phyloP scores from a whole-genome alignment of 345 rosid species.

The Heritiera fomes region DNA sequence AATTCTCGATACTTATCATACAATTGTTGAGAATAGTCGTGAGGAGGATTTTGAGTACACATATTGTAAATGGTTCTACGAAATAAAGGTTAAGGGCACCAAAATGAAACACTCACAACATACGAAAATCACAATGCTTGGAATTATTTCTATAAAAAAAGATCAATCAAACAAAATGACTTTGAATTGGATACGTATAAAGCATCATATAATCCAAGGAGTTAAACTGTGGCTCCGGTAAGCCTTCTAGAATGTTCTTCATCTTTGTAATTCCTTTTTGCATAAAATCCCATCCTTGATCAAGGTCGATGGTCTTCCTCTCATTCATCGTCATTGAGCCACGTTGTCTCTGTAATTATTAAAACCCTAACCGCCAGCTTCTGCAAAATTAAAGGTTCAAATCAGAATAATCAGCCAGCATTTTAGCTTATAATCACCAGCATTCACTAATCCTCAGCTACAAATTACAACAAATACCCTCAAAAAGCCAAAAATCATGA shows the following conservation, averaged over 20 bases:
- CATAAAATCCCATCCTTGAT: slow-evolving; percentile 67
- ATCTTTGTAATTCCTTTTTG: slow-evolving; percentile 61
- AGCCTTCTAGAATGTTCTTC: slow-evolving; percentile 61
- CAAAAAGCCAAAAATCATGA: not conserved
- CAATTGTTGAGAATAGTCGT: slow-evolving; percentile 67
- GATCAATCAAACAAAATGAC: slow-evolving; percentile 11
- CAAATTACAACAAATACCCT: not conserved
- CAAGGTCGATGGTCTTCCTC: slow-evolving; percentile 43
- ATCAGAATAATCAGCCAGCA: slow-evolving; percentile 3
- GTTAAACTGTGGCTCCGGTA: slow-evolving; percentile 45
- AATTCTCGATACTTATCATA: slow-evolving; percentile 60
- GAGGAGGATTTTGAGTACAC: slow-evolving; percentile 73
- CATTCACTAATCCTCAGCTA: not conserved
- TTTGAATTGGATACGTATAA: slow-evolving; percentile 49
- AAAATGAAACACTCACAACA: not conserved
- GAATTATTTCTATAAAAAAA: not conserved
- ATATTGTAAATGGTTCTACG: slow-evolving; percentile 66
- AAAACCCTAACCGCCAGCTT: not conserved
- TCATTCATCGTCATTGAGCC: slow-evolving; percentile 40
- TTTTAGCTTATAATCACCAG: slow-evolving; percentile 10
- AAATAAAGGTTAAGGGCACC: slow-evolving; percentile 15
- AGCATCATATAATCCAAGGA: slow-evolving; percentile 68
- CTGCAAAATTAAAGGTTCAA: slow-evolving; percentile 15
- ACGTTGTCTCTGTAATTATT: slow-evolving; percentile 10
- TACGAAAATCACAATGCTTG: not conserved